These are phyloP conservation scores for Salvia hispanica DNA, from an alignment of 257 asterid genomes.

Conservation along the genomic window DNA sequence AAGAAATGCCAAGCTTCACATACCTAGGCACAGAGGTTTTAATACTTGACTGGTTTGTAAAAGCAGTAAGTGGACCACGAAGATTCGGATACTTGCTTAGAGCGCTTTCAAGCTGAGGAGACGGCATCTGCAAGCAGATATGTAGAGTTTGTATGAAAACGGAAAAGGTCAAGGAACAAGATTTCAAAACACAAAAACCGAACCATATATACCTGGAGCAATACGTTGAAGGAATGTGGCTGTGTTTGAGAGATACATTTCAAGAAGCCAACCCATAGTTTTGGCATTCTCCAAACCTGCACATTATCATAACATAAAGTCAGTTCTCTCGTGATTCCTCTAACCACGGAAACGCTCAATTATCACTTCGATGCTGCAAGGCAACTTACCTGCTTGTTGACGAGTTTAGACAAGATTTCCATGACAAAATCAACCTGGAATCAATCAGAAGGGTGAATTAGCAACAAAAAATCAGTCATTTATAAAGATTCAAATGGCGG, in stretches of 20 bases:
- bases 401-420: conserved; percentile 90
- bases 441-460: conserved; percentile 35
- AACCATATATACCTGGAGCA: conserved; percentile 66
- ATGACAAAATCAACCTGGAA: conserved; percentile 85
- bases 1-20: conserved; percentile 23
- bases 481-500: background rate
- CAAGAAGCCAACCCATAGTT: conserved; percentile 91
- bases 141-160: conserved; percentile 23
- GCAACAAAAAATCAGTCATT: conserved; percentile 2
- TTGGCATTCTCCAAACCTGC: conserved; percentile 97
- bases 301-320: conserved; percentile 33
- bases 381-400: conserved; percentile 66
- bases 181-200: conserved; percentile 3
- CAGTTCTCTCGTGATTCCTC: conserved; percentile 7
- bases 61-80: conserved; percentile 75
- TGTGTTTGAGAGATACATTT: conserved; percentile 94
- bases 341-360: conserved; percentile 8
- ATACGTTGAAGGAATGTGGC: conserved; percentile 88
- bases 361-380: conserved; percentile 11
- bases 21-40: conserved; percentile 80
- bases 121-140: conserved; percentile 78
- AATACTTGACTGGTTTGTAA: conserved; percentile 57
- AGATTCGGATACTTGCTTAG: conserved; percentile 78
- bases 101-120: conserved; percentile 91
- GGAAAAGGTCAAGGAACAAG: conserved; percentile 9